These are phyloP conservation scores for Lactarius akahatsu DNA, from an alignment of 768 basidiomycete genomes.

Conservation along the genomic window DNA sequence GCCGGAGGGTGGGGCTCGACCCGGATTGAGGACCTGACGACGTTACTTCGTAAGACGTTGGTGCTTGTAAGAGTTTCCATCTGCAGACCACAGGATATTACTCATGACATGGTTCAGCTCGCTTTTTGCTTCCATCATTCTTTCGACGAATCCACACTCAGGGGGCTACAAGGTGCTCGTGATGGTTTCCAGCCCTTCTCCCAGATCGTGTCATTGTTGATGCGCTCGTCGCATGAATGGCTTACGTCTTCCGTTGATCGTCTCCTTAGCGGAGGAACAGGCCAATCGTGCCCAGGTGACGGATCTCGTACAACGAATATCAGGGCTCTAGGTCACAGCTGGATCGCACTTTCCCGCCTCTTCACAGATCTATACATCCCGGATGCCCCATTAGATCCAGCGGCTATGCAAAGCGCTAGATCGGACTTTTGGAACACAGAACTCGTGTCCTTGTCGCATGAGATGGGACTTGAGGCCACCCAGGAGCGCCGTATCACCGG, in stretches of 20 bases:
- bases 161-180: constrained; percentile 4
- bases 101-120: constrained; percentile 13
- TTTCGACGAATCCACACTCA: constrained; percentile 24
- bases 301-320: constrained; percentile 13
- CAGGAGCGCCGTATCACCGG: constrained; percentile 60
- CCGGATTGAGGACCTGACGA: constrained; percentile 16
- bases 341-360: constrained; percentile 59
- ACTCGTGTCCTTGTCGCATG: constrained; percentile 41
- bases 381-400: constrained; percentile 83
- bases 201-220: constrained; percentile 13
- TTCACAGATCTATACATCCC: constrained; percentile 78
- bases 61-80: constrained; percentile 7
- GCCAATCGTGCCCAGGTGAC: background rate
- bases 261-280: constrained; percentile 7
- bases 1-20: constrained; percentile 7
- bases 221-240: constrained; percentile 20
- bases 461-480: constrained; percentile 52
- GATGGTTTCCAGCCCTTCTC: constrained; percentile 7
- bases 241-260: constrained; percentile 12
- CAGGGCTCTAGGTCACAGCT: constrained; percentile 44
- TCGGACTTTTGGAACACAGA: constrained; percentile 46
- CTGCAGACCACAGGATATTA: background rate
- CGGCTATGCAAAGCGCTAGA: constrained; percentile 55
- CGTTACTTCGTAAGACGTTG: constrained; percentile 15
- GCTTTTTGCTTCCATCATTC: constrained; percentile 20